Evolutionary conservation across 176 grass and related monocot genomes (phyloP), one percentile per base, ranked within the genome.

Genomic region (Themeda triandra): DNA sequence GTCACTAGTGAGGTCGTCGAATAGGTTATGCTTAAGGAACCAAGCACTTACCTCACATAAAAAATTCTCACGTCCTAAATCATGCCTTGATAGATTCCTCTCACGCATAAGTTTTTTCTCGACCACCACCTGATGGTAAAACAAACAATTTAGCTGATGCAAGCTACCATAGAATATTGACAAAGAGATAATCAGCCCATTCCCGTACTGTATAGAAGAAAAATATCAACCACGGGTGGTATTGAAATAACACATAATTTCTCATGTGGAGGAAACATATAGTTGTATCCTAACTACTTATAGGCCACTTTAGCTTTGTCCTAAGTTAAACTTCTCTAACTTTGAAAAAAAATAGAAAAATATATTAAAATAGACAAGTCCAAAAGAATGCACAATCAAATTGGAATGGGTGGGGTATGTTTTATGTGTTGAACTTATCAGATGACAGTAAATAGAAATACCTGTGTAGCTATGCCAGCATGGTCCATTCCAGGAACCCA

Each of bases 21-120:
- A 45, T 45, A 42, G 0, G 33, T 14, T 23, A 78, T 27, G 4
- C 17, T 14, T 78, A 78, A 63, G 14, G 15, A 78, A 41, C 6
- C 30, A 62, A 39, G 13, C 54, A 70, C 81, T 84, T 86, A 97
- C 95, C 89, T 94, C 95, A 53, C 78, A 85, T 40, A 97, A 32
- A 78, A 97, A 94, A 36, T 82, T 62, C 23, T 94, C 90, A 81
- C 95, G 88, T 15, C 95, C 92, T 27, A 92, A n/a, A 44, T 94
- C 95, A 87, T 97, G 95, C 86, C 95, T 92, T 2, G 90, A 91
- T 73, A 97, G 81, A 53, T 92, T 88, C 56, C 63, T 94, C 87
- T 97, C 95, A 74, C 88, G 86, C 95, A 97, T 97, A 24, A 97
- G 85, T 72, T 91, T 97, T 86, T 97, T 97, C 86, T 97, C 95